Conservation (phyloP, 148 eudicot species). For the Pharnaceum exiguum region DNA sequence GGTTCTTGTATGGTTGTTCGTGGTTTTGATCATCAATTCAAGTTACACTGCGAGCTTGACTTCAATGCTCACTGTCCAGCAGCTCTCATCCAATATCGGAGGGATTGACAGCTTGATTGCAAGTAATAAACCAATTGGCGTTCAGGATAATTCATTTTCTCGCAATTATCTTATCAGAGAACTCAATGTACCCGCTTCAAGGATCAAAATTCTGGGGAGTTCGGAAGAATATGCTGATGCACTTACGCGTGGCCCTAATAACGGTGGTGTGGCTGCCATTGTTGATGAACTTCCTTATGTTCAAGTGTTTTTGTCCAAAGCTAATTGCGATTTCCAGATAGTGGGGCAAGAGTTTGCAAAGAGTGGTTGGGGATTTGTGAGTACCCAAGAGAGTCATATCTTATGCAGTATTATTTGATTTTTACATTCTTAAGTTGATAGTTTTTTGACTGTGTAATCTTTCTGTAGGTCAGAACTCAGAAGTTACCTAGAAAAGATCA, state of each 20-base stretch:
- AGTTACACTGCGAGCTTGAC: constrained; percentile 96
- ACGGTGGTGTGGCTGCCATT: constrained; percentile 88
- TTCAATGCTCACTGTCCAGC: constrained; percentile 81
- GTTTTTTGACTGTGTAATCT: too few species aligned
- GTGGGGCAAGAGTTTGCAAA: constrained; percentile 85
- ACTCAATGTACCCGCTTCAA: constrained; percentile 51
- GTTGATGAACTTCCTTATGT: constrained; percentile 86
- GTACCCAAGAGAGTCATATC: constrained; percentile 16
- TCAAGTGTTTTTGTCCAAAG: constrained; percentile 47
- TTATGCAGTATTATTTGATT: background rate
- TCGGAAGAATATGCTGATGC: constrained; percentile 39
- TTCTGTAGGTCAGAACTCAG: too few species aligned
- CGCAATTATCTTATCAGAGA: constrained; percentile 51
- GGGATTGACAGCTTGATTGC: constrained; percentile 70
- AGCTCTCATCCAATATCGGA: constrained; percentile 53
- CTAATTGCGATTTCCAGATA: constrained; percentile 42
- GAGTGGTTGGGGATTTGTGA: constrained; percentile 97
- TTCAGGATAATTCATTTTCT: constrained; percentile 84
- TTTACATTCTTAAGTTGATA: too few species aligned
- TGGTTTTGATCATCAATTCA: constrained; percentile 74
- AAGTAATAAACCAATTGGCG: constrained; percentile 63
- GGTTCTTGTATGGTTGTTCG: constrained; percentile 76
- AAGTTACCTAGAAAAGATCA: too few species aligned
- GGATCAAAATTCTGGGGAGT: constrained; percentile 38
- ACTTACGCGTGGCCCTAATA: constrained; percentile 52